Conservation (phyloP, 2,329 filamentous ascomycete genomes). For the Claviceps sp. region DNA sequence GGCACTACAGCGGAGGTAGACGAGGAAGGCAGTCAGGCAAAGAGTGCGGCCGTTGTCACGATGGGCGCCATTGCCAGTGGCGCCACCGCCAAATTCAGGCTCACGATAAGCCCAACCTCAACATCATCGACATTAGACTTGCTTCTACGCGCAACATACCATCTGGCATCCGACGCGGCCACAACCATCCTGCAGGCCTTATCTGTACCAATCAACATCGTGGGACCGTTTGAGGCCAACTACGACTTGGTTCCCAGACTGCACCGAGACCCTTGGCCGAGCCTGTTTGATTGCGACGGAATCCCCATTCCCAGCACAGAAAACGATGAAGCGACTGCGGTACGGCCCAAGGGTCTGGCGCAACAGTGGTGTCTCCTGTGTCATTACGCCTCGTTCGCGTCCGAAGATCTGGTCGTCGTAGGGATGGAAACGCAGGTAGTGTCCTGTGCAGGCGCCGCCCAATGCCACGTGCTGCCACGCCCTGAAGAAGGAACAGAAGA, state of each 20-base stretch:
- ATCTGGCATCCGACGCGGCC: slow-evolving; percentile 63
- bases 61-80: slow-evolving; percentile 35
- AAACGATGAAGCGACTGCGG: slow-evolving; percentile 12
- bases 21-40: slow-evolving; percentile 25
- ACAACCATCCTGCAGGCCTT: slow-evolving; percentile 68
- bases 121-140: slow-evolving; percentile 49
- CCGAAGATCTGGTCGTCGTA: slow-evolving; percentile 51
- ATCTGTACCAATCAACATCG: slow-evolving; percentile 55
- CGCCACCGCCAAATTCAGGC: slow-evolving; percentile 26
- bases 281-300: slow-evolving; percentile 57
- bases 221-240: slow-evolving; percentile 79
- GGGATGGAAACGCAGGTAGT: slow-evolving; percentile 50
- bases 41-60: slow-evolving; percentile 22
- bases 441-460: slow-evolving; percentile 46
- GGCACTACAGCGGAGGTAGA: slow-evolving; percentile 15
- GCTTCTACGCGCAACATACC: slow-evolving; percentile 62
- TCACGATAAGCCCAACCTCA: slow-evolving; percentile 37
- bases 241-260: slow-evolving; percentile 76
- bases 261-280: slow-evolving; percentile 71
- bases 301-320: slow-evolving; percentile 25
- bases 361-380: slow-evolving; percentile 74
- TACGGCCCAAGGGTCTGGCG: slow-evolving; percentile 44
- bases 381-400: slow-evolving; percentile 62
- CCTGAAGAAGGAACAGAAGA: slow-evolving; percentile 13
- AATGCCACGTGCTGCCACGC: slow-evolving; percentile 35